Evolutionary conservation across 2,329 filamentous ascomycete species (phyloP).

Genomic region (Aaosphaeria pasadenensis): DNA sequence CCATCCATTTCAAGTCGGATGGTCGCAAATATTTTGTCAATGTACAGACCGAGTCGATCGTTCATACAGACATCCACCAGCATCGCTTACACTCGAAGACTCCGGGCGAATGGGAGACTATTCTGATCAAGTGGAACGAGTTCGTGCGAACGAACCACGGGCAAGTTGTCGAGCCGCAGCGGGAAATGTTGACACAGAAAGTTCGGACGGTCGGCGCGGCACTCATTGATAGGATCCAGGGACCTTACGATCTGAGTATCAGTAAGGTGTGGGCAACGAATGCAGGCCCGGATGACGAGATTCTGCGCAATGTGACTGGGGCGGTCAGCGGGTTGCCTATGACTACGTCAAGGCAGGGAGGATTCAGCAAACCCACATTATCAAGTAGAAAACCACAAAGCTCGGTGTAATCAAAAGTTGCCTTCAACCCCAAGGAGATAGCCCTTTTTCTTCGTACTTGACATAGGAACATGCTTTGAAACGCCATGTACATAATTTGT

Average conservation of each 20-base stretch:
- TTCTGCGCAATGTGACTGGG: slow-evolving; percentile 22
- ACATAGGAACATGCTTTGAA: no score
- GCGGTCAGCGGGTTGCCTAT: slow-evolving; percentile 22
- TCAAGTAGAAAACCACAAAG: no score
- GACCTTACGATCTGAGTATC: slow-evolving; percentile 83
- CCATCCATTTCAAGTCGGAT: slow-evolving; percentile 84
- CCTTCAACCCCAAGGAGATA: no score
- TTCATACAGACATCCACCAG: slow-evolving; percentile 94
- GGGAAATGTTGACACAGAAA: slow-evolving; percentile 81
- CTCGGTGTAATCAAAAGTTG: no score
- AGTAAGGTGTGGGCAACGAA: slow-evolving; percentile 92
- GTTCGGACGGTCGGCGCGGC: slow-evolving; percentile 84
- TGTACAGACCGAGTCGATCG: slow-evolving; percentile 88
- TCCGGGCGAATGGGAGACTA: slow-evolving; percentile 89
- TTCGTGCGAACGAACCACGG: slow-evolving; percentile 96
- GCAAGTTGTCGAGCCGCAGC: slow-evolving; percentile 87
- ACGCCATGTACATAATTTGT: no score
- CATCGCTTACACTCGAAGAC: slow-evolving; percentile 79
- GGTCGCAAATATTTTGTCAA: slow-evolving; percentile 93
- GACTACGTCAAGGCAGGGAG: slow-evolving; percentile 6
- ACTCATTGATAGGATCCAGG: slow-evolving; percentile 82
- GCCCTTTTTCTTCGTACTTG: no score
- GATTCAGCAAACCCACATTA: slow-evolving; percentile 12
- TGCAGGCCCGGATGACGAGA: slow-evolving; percentile 40
- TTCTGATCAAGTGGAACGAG: slow-evolving; percentile 85